Conservation (phyloP, 495 filamentous ascomycete species). For the Hypoxylon fragiforme region DNA sequence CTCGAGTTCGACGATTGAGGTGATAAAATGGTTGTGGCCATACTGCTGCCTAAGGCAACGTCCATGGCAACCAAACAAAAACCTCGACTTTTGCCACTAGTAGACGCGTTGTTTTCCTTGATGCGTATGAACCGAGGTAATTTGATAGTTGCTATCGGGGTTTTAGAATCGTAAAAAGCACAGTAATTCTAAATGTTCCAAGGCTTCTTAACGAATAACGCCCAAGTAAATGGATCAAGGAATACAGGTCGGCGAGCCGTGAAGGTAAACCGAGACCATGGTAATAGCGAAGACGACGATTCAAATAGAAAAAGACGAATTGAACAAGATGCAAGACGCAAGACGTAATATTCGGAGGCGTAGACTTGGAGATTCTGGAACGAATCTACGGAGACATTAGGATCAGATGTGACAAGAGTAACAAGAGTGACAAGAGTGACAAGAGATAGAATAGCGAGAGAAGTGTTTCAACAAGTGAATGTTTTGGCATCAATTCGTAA, state of each 20-base stretch:
- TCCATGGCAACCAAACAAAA: constrained; percentile 25
- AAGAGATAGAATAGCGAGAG: not conserved
- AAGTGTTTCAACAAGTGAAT: constrained; percentile 19
- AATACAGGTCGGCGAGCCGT: constrained; percentile 1
- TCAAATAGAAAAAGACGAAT: constrained; percentile 1
- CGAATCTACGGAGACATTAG: not conserved
- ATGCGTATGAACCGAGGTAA: not conserved
- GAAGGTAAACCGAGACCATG: constrained; percentile 12
- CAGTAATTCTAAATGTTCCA: too few species aligned
- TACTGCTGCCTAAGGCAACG: constrained; percentile 34
- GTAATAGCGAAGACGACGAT: not conserved
- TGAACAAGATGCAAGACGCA: not conserved
- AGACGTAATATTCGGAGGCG: not conserved
- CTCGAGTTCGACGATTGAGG: constrained; percentile 35
- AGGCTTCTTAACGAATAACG: too few species aligned
- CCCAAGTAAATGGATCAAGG: constrained; percentile 9
- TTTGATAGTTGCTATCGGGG: too few species aligned
- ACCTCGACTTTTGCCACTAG: too few species aligned
- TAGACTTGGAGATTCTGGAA: not conserved
- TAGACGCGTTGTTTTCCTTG: too few species aligned
- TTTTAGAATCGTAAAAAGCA: too few species aligned
- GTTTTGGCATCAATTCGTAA: constrained; percentile 13
- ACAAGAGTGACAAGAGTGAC: not conserved
- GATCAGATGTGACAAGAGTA: constrained; percentile 2
- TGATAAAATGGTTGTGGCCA: constrained; percentile 33